Evolutionary conservation across 306 rosid genomes (phyloP), one percentile per base, ranked within the genome.

Genomic region (Vicia sativa): DNA sequence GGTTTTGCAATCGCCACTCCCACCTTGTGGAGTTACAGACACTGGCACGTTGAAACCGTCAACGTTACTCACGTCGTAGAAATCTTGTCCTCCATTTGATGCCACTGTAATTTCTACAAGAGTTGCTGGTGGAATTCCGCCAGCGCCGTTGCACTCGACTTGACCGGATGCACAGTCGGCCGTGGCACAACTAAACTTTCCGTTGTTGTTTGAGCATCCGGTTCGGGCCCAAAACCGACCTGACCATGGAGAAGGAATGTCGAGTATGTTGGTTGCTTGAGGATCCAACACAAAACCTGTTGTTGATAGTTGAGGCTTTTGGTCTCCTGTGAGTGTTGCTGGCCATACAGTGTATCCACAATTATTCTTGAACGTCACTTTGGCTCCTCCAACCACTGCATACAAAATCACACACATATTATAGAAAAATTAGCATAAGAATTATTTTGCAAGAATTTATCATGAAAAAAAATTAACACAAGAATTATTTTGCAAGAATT

Each of bases 31-130:
- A 0, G 79, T 60, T 2, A 87, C 21, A 0, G 86, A 74, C 21
- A 87, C 59, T 0, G 89, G 96, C 34, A 87, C 39, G 68, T 89
- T 89, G 80, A 85, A 89, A 8, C 93, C 93, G 11, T 89, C 91
- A 1, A 87, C 93, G 39, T 78, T 80, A 72, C 91, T 90, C 3
- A 87, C 71, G 16, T 86, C 91, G 50, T 83, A 90, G 79, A 65
- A 83, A 64, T 90, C 91, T 50, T 80, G 87, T 46, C 88, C 89
- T 0, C 78, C 78, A 16, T 54, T 72, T 1, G 43, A 3, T 0
- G 71, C 77, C 0, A 85, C 41, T 1, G 89, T 83, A 4, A 90
- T 69, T 58, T 90, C 95, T 0, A 60, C 41, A 0, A 82, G 38
- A 2, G 78, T 72, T 2, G 88, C 89, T 0, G 95, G 96, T 3